Conservation (phyloP, 78 protist species). For the Tieghemostelium lacteum region DNA sequence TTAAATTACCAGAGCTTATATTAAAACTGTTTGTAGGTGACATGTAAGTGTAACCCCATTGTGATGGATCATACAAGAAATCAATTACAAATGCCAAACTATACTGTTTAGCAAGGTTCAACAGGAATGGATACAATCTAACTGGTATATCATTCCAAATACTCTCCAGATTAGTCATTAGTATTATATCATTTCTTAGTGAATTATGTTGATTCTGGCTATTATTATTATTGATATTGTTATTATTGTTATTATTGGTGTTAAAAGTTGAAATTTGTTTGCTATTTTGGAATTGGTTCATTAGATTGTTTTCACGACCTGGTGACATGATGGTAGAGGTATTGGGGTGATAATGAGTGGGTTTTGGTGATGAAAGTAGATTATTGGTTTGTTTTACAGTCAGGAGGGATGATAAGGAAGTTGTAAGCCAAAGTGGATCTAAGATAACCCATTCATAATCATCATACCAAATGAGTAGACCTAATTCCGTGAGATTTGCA, state of each 20-base stretch:
- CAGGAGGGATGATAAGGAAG: constrained; percentile 23
- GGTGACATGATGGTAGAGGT: not conserved
- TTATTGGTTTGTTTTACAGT: constrained; percentile 4
- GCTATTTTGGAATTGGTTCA: not conserved
- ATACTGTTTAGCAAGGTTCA: constrained; percentile 42
- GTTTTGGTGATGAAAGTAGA: not conserved
- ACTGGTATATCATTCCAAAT: constrained; percentile 59
- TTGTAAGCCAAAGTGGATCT: constrained; percentile 51
- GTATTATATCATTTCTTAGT: constrained; percentile 20
- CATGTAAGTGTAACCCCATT: constrained; percentile 56
- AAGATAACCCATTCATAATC: constrained; percentile 62
- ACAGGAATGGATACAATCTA: constrained; percentile 21
- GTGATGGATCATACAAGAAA: constrained; percentile 29
- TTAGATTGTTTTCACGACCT: too few relatives aligned
- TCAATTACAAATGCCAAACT: constrained; percentile 60
- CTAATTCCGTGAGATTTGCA: constrained; percentile 27
- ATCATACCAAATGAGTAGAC: constrained; percentile 37
- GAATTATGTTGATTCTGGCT: not conserved
- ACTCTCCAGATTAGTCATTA: constrained; percentile 27
- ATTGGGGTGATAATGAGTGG: too few relatives aligned
- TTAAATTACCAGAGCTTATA: not conserved
- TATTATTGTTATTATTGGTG: too few relatives aligned
- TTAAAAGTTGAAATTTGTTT: too few relatives aligned
- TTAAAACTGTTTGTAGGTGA: not conserved
- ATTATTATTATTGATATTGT: constrained; percentile 9